These are phyloP conservation scores for Apiospora sp. DNA, from an alignment of 2,329 filamentous ascomycete species.

Conservation along the genomic window DNA sequence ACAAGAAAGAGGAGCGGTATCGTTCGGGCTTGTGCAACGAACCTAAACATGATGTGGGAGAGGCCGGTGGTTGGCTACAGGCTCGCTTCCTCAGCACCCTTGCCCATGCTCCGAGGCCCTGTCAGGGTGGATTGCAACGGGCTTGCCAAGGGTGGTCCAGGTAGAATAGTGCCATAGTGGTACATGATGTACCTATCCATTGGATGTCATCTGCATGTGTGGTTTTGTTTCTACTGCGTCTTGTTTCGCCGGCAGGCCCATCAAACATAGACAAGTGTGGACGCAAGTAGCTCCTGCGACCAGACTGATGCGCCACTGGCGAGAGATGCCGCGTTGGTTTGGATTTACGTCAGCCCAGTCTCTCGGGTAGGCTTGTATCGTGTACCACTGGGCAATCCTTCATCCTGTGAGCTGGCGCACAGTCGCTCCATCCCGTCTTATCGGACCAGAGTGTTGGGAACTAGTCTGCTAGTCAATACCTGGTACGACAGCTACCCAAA, in stretches of 20 bases:
- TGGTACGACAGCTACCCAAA: no score
- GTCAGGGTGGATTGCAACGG: constrained; percentile 12
- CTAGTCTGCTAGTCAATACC: no score
- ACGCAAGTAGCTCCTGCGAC: neutral
- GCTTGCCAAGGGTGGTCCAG: neutral
- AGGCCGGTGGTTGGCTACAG: constrained; percentile 8
- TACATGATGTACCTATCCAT: constrained; percentile 7
- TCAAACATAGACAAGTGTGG: neutral
- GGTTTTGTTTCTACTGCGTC: neutral
- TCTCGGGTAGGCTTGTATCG: neutral
- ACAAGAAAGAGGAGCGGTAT: neutral
- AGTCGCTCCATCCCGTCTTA: neutral
- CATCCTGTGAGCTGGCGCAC: no score
- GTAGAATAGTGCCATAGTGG: neutral
- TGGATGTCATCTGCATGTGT: neutral
- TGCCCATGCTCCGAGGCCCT: constrained; percentile 3
- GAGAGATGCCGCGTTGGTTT: neutral
- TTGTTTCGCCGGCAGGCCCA: neutral
- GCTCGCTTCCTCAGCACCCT: neutral
- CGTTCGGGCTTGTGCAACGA: constrained; percentile 19
- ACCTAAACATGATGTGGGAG: constrained; percentile 12
- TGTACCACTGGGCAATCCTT: neutral
- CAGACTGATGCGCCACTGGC: neutral
- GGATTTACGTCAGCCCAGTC: neutral
- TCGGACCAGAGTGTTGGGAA: neutral